Evolutionary conservation across 257 asterid species (phyloP).

Genomic region (Primulina tabacum): DNA sequence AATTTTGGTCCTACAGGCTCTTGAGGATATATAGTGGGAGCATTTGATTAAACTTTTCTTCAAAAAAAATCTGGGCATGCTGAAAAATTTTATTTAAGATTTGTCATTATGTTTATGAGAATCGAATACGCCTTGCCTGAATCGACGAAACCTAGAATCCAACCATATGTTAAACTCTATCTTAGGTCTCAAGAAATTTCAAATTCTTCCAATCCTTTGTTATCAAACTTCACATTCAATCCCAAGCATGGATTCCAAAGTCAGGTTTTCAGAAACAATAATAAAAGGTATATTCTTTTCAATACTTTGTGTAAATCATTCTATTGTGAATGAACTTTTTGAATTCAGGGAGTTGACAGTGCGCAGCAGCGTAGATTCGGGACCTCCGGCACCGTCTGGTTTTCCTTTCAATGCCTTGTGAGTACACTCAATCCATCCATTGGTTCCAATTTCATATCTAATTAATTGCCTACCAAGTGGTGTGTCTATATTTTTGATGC

Average conservation of each 20-base stretch:
- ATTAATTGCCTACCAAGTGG: too few relatives aligned
- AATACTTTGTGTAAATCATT: too few relatives aligned
- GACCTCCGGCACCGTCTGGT: conserved; percentile 31
- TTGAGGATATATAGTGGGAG: too few relatives aligned
- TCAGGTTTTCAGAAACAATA: conserved; percentile 10
- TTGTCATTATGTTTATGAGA: conserved; percentile 20
- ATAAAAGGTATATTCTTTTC: conserved; percentile 23
- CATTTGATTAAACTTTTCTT: too few relatives aligned
- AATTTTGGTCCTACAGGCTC: too few relatives aligned
- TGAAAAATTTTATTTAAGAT: too few relatives aligned
- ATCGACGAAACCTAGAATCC: not conserved
- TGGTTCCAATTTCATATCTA: not conserved
- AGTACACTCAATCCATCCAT: not conserved
- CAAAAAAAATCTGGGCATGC: too few relatives aligned
- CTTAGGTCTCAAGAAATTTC: conserved; percentile 2
- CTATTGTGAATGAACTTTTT: not conserved
- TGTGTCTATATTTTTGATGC: not conserved
- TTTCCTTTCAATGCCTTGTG: conserved; percentile 34
- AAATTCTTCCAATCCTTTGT: not conserved
- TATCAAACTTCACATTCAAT: not conserved
- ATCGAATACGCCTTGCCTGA: not conserved
- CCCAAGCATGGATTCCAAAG: conserved; percentile 6
- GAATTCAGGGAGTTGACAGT: conserved; percentile 23
- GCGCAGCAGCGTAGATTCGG: conserved; percentile 28
- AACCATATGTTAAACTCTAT: not conserved